Base-by-base conservation (phyloP, 2,329 filamentous ascomycete genomes). In the Verticillium zaregamsianum region DNA sequence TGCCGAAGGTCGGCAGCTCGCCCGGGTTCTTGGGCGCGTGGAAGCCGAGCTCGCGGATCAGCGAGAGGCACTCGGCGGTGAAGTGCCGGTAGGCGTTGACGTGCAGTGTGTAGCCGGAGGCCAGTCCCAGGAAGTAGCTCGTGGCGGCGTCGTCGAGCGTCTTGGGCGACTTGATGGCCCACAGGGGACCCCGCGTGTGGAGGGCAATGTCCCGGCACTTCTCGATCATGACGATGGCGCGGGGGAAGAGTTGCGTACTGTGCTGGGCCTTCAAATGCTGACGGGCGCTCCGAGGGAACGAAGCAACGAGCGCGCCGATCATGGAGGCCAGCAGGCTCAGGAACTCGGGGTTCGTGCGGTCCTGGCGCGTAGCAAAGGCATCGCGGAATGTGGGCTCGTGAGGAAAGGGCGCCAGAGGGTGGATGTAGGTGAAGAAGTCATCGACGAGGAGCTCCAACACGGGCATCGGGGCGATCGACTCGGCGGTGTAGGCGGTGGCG, bases 391-490 rank as follows among this genome's bases (percentile, higher is more conserved):
- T 90, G 0, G 90, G 89, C 70, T 93, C 89, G 72, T 93, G 90
- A 0, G 90, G 90, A 62, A 93, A 93, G 0, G 90, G 90, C 62
- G 85, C 86, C 9, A 93, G 81, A 1, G 90, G 90, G 68, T 93
- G 89, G 59, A 93, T 89, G 71, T 92, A 92, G 20, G 88, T 92
- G 75, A 93, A 93, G 80, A 91, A 93, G 76, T 93, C 90, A 72
- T 93, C 89, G 62, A 93, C 84, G 17, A 93, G 80, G 2, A 89
- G 81, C 68, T 89, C 83, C 59, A 93, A 77, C 12, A 89, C 86
- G 8, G 85, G 83, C 73, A 89, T 80, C 0, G 90, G 88, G 49
- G 89, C 90, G 64, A 93, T 92, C 2, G 84, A 80, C 70, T 93
- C 90, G 57, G 88, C 85, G 63, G 86, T 83, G 15, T 86, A 70